phyloP scores from a whole-genome alignment of 495 filamentous ascomycete genomes.

The Lepraria neglecta region DNA sequence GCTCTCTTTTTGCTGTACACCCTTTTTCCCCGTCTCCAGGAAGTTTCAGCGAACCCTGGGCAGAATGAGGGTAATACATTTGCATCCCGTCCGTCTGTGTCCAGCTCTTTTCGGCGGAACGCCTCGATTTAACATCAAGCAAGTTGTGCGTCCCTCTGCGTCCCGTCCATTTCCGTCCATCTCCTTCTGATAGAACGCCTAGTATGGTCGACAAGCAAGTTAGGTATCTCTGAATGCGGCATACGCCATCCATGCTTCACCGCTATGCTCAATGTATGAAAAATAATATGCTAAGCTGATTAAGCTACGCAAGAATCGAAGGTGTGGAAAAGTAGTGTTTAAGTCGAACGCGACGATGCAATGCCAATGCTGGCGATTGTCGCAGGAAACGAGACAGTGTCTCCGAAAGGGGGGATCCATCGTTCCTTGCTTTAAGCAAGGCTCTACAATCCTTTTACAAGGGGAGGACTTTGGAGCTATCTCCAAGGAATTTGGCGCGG shows the following conservation, averaged over 20 bases:
- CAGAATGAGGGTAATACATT: no score
- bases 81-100: neutral
- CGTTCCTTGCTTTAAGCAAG: neutral
- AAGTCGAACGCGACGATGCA: neutral
- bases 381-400: neutral
- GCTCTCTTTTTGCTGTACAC: no score
- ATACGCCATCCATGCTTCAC: slow-evolving; percentile 14
- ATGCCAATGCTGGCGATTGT: neutral
- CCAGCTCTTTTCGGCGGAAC: neutral
- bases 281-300: neutral
- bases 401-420: neutral
- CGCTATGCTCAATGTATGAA: slow-evolving; percentile 11
- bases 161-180: neutral
- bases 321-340: neutral
- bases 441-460: slow-evolving; percentile 21
- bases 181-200: slow-evolving; percentile 8
- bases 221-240: slow-evolving; percentile 15
- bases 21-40: no score
- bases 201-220: neutral
- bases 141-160: neutral
- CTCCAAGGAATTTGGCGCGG: slow-evolving; percentile 62
- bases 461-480: slow-evolving; percentile 38
- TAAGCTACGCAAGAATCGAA: slow-evolving; percentile 12
- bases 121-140: neutral
- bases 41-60: no score